These are phyloP conservation scores for Neurospora tetraspora DNA, from an alignment of 495 filamentous ascomycete species.

Conservation along the genomic window DNA sequence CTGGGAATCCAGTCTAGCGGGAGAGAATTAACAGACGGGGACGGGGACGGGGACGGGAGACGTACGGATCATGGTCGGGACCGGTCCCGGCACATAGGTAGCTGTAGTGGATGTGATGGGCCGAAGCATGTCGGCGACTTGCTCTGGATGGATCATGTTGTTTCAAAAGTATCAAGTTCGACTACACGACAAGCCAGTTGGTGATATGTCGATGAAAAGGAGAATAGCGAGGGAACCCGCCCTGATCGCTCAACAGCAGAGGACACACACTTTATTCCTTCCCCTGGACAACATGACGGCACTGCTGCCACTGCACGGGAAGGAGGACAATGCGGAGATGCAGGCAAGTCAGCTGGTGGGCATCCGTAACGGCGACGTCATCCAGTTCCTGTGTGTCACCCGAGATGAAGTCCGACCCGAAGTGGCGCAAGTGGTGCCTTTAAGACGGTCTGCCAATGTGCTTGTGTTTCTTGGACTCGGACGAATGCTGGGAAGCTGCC, in stretches of 20 bases:
- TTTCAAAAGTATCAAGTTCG: background rate
- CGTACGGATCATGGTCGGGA: conserved; percentile 25
- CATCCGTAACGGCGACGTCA: conserved; percentile 21
- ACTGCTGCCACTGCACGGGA: background rate
- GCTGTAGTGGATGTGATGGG: conserved; percentile 3
- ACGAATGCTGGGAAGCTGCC: background rate
- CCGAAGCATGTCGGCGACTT: conserved; percentile 15
- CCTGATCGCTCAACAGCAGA: background rate
- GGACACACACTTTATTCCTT: background rate
- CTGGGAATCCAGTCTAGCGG: background rate
- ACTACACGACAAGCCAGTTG: background rate
- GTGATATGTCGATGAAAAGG: background rate
- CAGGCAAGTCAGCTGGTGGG: conserved; percentile 8
- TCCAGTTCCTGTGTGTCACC: conserved; percentile 10
- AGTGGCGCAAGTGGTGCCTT: background rate
- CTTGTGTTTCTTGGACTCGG: background rate
- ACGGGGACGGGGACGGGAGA: background rate
- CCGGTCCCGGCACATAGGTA: conserved; percentile 8
- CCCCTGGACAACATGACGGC: background rate
- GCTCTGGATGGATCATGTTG: conserved; percentile 15
- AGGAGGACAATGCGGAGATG: background rate
- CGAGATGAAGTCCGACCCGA: conserved; percentile 2
- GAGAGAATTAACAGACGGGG: background rate
- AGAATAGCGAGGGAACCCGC: background rate
- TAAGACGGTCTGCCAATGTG: background rate